These are phyloP conservation scores for Emydomyces testavorans DNA, from an alignment of 2,329 filamentous ascomycete species.

Conservation along the genomic window DNA sequence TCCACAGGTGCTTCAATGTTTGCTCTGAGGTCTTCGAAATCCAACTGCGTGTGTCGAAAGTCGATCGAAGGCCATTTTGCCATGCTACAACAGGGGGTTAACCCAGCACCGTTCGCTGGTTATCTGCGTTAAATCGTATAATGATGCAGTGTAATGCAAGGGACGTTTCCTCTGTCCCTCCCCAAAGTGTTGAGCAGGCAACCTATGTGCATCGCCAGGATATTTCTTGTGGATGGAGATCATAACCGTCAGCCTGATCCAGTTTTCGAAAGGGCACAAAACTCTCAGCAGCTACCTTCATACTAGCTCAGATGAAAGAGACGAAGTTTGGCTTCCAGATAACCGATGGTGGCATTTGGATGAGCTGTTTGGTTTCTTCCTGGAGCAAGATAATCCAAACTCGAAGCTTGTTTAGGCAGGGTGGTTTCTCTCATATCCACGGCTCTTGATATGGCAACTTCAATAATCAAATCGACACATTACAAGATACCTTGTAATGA, in stretches of 20 bases:
- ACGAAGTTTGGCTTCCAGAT: background rate
- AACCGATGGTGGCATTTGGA: background rate
- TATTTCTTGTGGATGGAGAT: background rate
- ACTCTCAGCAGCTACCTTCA: background rate
- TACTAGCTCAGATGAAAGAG: background rate
- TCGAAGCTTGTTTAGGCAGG: background rate
- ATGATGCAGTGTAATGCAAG: background rate
- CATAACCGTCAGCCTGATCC: background rate
- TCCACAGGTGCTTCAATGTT: background rate
- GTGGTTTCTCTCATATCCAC: background rate
- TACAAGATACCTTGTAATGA: background rate
- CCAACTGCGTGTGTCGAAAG: background rate
- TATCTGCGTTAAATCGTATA: background rate
- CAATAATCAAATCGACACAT: background rate
- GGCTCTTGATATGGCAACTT: background rate
- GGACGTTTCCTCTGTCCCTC: background rate
- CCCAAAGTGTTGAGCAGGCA: background rate
- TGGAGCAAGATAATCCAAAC: background rate
- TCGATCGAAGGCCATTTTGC: background rate
- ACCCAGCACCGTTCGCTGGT: background rate
- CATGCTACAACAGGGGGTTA: background rate
- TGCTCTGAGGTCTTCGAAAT: background rate
- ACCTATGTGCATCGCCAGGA: background rate
- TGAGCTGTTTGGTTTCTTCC: background rate
- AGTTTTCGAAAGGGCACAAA: background rate